Evolutionary conservation across 441 rosid species (phyloP).

Genomic region (Aquilaria agallochum): DNA sequence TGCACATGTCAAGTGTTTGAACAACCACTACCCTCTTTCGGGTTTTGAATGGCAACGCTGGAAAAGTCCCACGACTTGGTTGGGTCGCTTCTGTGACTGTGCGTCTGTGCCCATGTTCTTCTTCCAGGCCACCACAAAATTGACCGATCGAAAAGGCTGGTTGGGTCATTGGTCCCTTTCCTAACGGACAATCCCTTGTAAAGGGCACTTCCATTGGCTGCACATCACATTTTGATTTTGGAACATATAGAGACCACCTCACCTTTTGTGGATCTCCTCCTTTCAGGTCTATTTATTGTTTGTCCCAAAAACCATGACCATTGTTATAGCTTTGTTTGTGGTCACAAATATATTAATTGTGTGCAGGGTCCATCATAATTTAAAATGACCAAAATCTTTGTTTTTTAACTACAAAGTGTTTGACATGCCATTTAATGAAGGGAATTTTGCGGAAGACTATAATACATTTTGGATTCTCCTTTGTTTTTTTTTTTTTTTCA

Average conservation of each 20-base stretch:
- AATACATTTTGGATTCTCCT: too few species aligned
- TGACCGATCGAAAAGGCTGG: slow-evolving; percentile 16
- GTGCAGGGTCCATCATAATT: too few species aligned
- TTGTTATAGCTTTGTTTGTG: neutral
- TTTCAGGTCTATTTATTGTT: slow-evolving; percentile 12
- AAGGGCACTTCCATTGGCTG: slow-evolving; percentile 26
- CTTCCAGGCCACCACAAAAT: slow-evolving; percentile 14
- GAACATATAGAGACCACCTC: slow-evolving; percentile 20
- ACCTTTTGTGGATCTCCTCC: slow-evolving; percentile 28
- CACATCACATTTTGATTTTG: slow-evolving; percentile 15
- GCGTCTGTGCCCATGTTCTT: slow-evolving; percentile 14
- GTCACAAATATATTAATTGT: slow-evolving; percentile 2
- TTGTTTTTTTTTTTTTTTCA: too few species aligned
- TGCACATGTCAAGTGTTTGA: slow-evolving; percentile 30
- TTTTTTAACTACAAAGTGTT: too few species aligned
- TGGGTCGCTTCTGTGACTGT: slow-evolving; percentile 17
- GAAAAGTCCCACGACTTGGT: neutral
- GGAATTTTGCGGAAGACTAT: too few species aligned
- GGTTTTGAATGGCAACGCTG: slow-evolving; percentile 2
- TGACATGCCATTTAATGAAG: too few species aligned
- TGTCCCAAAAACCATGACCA: slow-evolving; percentile 6
- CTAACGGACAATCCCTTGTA: slow-evolving; percentile 46
- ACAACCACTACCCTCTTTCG: neutral
- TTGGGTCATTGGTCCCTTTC: slow-evolving; percentile 16
- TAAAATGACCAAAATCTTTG: too few species aligned